Base-by-base conservation (phyloP, 129 eudicot genomes). In the Flaveria linearis region DNA sequence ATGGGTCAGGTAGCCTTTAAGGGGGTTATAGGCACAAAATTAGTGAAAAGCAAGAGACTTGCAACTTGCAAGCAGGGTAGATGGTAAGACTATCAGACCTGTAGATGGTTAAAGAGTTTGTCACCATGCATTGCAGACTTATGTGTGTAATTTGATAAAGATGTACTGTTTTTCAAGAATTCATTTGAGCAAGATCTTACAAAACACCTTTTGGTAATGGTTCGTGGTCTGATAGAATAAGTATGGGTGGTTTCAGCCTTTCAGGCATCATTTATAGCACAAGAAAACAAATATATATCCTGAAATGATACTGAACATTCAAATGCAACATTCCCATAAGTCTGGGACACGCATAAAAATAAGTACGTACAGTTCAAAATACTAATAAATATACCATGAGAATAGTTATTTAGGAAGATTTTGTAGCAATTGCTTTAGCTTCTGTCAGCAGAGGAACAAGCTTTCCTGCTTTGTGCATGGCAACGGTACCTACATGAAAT, bases 391-490 rank as follows among this genome's bases (percentile, higher is more conserved):
- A 47, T 41, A 25, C 33, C 80, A 76, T 66, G 68, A 57, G 63
- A 42, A 20, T 33, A 71, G 49, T 70, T 73, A 16, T 50, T 81
- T 71, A 82, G 23, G 76, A 57, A 67, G 85, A 76, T 68, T 80
- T 79, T 71, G 83, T 25, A 49, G 82, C 58, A 39, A 91, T 47
- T 15, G 97, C 97, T 76, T 86, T 84, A 67, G 90, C 94, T 74
- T 91, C 97, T 4, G 87, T 76, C 76, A 91, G 82, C 84, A 88
- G 41, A 6, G 97, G 88, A 58, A 88, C 87, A 42, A 91, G 97
- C 83, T 88, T 85, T 58, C 89, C 93, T 69, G 69, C 70, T 78
- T 83, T 41, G 82, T 88, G 85, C 83, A 86, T 57, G 60, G 52
- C 79, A 39, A 78, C 76, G n/a, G 87, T 84, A 13, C 74, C 97